Conservation (phyloP, 148 eudicot species). For the Rhododendron kiyosumense region DNA sequence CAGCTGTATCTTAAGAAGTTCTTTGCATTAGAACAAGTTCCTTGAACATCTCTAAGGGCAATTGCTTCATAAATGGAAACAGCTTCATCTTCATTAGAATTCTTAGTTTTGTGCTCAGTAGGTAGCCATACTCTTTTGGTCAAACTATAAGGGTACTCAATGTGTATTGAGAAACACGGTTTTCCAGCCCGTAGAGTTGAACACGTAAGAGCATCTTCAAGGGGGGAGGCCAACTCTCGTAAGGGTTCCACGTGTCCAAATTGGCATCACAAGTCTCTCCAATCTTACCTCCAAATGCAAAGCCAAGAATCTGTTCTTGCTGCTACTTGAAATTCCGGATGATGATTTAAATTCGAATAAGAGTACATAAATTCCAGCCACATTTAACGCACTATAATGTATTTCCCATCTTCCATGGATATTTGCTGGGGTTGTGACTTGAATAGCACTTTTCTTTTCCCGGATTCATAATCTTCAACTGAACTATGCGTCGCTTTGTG, state of each 20-base stretch:
- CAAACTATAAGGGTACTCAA: not conserved
- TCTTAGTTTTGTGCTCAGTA: not conserved
- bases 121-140: not conserved
- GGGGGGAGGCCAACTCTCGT: not conserved
- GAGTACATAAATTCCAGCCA: not conserved
- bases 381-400: not conserved
- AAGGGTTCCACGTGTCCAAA: not conserved
- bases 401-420: not conserved
- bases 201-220: not conserved
- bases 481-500: slow-evolving; percentile 22
- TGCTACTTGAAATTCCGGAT: not conserved
- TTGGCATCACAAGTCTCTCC: not conserved
- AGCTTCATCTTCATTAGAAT: not conserved
- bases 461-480: not conserved
- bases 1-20: not conserved
- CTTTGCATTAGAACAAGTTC: not conserved
- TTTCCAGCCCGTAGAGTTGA: not conserved
- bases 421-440: not conserved
- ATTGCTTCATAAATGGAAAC: not conserved
- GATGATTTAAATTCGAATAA: not conserved
- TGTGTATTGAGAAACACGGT: not conserved
- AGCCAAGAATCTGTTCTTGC: not conserved
- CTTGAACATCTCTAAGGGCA: not conserved
- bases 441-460: not conserved
- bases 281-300: not conserved